phyloP scores from a whole-genome alignment of 169 alveolate genomes.

The Plasmodium gonderi region DNA sequence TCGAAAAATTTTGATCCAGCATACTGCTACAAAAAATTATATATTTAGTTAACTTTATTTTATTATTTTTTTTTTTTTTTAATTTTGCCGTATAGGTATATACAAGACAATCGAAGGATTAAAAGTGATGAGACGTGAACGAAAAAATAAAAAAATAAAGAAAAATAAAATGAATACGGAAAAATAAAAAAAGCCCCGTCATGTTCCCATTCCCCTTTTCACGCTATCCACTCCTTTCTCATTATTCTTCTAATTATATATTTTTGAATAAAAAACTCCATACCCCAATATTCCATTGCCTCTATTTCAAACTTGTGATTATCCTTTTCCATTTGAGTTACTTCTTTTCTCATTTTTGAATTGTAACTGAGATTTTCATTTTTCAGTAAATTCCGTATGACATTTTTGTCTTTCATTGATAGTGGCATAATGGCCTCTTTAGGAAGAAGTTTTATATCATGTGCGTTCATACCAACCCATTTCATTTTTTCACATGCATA shows the following conservation, averaged over 20 bases:
- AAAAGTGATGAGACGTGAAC: conserved; percentile 8
- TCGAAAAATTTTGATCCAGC: too few species aligned
- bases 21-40: too few species aligned
- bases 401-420: conserved; percentile 56
- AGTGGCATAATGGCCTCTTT: conserved; percentile 52
- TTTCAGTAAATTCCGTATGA: conserved; percentile 41
- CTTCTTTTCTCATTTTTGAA: conserved; percentile 6
- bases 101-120: conserved; percentile 64
- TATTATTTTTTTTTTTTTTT: not conserved
- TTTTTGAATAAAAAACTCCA: conserved; percentile 31
- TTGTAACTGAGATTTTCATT: conserved; percentile 40
- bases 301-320: conserved; percentile 74
- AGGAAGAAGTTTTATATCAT: conserved; percentile 48
- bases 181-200: not conserved
- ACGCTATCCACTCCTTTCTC: conserved; percentile 28
- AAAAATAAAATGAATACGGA: not conserved
- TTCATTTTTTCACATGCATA: conserved; percentile 45
- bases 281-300: conserved; percentile 73
- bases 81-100: conserved; percentile 10
- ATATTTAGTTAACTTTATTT: too few species aligned
- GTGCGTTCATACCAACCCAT: conserved; percentile 76
- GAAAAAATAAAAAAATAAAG: not conserved
- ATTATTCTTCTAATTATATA: conserved; percentile 35
- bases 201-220: not conserved
- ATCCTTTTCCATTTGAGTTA: conserved; percentile 33